Percentiles rank a stretch among this genome's conserved stretches.
phyloP scores from a whole-genome alignment of 2,329 filamentous ascomycete species.

The Magnaporthiopsis rhizophila region DNA sequence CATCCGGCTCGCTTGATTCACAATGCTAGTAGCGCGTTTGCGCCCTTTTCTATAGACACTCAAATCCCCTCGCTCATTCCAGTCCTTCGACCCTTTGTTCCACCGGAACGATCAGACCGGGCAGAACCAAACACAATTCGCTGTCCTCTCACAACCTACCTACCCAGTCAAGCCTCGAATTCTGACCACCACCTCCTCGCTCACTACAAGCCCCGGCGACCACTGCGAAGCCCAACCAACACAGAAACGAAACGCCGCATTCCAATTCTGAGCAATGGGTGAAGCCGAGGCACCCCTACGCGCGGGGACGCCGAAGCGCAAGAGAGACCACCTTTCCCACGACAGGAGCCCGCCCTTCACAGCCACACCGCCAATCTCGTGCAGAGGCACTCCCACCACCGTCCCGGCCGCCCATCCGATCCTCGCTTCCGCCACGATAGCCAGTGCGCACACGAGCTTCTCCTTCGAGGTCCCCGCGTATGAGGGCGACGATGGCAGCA shows the following conservation, averaged over 20 bases:
- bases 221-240: background rate
- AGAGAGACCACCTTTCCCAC: slow-evolving; percentile 17
- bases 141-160: background rate
- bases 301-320: slow-evolving; percentile 22
- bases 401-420: background rate
- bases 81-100: background rate
- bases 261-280: background rate
- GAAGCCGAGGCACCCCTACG: slow-evolving; percentile 12
- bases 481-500: slow-evolving; percentile 35
- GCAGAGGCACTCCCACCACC: background rate
- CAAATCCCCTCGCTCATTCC: background rate
- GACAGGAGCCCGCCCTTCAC: slow-evolving; percentile 9
- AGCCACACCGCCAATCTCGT: slow-evolving; percentile 4
- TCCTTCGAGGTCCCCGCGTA: slow-evolving; percentile 8
- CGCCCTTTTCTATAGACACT: background rate
- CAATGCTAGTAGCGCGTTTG: background rate
- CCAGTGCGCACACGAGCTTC: slow-evolving; percentile 1
- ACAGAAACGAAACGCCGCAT: background rate
- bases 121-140: background rate
- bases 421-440: background rate
- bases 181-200: too few relatives aligned
- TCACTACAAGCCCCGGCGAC: background rate
- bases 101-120: background rate
- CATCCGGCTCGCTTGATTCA: background rate
- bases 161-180: background rate